These are phyloP conservation scores for Stenogyne calaminthoides DNA, from an alignment of 305 asterid genomes.

Conservation along the genomic window DNA sequence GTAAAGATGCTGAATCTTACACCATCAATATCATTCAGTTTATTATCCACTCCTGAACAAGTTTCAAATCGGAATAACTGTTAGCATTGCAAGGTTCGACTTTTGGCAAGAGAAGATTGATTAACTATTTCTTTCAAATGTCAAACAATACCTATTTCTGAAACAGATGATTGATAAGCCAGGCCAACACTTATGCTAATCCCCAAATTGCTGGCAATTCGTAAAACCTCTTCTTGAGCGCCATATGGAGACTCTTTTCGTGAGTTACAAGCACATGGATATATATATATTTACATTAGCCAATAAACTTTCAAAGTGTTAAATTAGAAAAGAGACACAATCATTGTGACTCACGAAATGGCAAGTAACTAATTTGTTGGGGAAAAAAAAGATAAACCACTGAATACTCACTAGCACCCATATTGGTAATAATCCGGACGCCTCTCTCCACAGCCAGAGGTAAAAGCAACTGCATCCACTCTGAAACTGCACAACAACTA, in stretches of 20 bases:
- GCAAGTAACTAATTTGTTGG: slow-evolving; percentile 5
- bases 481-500: slow-evolving; percentile 61
- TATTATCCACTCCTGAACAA: slow-evolving; percentile 63
- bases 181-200: slow-evolving; percentile 64
- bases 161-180: slow-evolving; percentile 71
- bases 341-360: slow-evolving; percentile 14
- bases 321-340: not conserved
- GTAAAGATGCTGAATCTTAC: slow-evolving; percentile 68
- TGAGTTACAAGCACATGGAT: slow-evolving; percentile 31
- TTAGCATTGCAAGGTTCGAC: slow-evolving; percentile 24
- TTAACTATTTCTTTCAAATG: slow-evolving; percentile 17
- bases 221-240: slow-evolving; percentile 81
- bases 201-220: slow-evolving; percentile 64
- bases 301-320: slow-evolving; percentile 17
- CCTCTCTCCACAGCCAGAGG: slow-evolving; percentile 86
- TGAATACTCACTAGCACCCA: slow-evolving; percentile 88
- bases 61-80: slow-evolving; percentile 23
- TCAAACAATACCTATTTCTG: slow-evolving; percentile 55
- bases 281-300: slow-evolving; percentile 17
- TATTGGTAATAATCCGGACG: slow-evolving; percentile 82
- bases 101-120: slow-evolving; percentile 26
- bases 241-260: slow-evolving; percentile 68
- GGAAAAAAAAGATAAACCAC: slow-evolving; percentile 11
- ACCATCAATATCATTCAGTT: slow-evolving; percentile 49
- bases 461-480: slow-evolving; percentile 92